Base-by-base conservation (phyloP, 169 alveolate species). In the Eimeria necatrix region DNA sequence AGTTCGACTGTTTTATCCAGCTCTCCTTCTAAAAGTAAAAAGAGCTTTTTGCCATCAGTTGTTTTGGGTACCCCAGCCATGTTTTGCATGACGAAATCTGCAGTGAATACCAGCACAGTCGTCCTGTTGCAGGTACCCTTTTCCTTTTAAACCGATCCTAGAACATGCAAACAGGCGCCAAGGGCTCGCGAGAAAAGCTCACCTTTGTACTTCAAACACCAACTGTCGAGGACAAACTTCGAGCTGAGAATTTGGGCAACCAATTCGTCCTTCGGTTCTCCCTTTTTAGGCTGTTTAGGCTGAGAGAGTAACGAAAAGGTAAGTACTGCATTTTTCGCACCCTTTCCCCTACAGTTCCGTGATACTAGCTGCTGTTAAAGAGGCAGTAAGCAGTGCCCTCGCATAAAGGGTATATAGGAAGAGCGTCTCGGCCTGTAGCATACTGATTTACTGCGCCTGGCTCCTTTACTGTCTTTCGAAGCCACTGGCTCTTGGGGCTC, bases 171-270 rank as follows among this genome's bases (percentile, higher is more conserved):
- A 73, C 53, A 46, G 20, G 20, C 9, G 20, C 22, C 12, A 10
- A 73, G 56, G 26, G 53, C n/a, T 6, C 20, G 20, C 8, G 8
- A 26, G 22, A 16, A 24, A n/a, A 61, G 6, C 84, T 74, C 56
- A 91, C 95, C 70, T 56, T 59, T 74, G 83, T 91, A 91, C 41
- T 56, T 78, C 51, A 48, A 26, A 73, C 95, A 91, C 95, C 95
- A 91, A 22, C 26, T 22, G 76, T 91, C 95, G 22, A 91, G 89
- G 41, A 59, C 56, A 64, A 91, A 91, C 71, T 76, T 74, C 46
- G 95, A 91, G 32, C 91, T 68, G n/a, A 91, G 95, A 32, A 91
- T 41, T 26, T 53, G 90, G 4, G 53, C 95, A 49, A 53, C 73
- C 5, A 41, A 6, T 4, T 89, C 80, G 59, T 10, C 22, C 59